phyloP scores from a whole-genome alignment of 2,329 filamentous ascomycete genomes.

The Colletotrichum siamense region DNA sequence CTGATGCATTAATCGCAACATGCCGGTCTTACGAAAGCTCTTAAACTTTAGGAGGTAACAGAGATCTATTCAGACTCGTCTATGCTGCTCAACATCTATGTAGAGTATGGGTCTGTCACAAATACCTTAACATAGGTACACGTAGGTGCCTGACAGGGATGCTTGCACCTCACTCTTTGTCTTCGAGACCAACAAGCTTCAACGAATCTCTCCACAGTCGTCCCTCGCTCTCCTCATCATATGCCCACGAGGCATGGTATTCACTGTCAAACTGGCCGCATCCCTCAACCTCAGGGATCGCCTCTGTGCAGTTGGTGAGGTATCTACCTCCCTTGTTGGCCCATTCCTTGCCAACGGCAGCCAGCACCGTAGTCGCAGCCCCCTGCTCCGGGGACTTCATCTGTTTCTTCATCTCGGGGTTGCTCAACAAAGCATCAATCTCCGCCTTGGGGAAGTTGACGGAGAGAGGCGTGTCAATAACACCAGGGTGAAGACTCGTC shows the following conservation, averaged over 20 bases:
- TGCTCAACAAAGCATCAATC: background rate
- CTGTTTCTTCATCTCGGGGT: background rate
- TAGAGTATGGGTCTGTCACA: too few relatives aligned
- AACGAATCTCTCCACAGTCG: background rate
- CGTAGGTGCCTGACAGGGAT: too few relatives aligned
- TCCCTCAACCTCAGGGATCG: background rate
- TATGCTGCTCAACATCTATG: background rate
- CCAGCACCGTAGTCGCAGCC: slow-evolving; percentile 51
- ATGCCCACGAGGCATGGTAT: background rate
- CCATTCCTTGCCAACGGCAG: slow-evolving; percentile 44
- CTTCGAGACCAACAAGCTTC: background rate
- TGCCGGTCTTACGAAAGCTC: too few relatives aligned
- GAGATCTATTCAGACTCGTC: background rate
- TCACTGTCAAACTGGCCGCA: background rate
- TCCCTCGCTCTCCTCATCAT: background rate
- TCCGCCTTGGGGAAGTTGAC: background rate
- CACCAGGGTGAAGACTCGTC: slow-evolving; percentile 3
- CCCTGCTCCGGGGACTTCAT: slow-evolving; percentile 42
- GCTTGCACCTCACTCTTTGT: background rate
- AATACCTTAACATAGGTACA: too few relatives aligned
- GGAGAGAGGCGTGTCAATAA: background rate
- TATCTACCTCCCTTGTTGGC: slow-evolving; percentile 52
- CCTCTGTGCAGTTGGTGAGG: slow-evolving; percentile 42
- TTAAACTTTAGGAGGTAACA: background rate
- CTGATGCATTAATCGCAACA: background rate